phyloP scores from a whole-genome alignment of 1,284 basidiomycete species.

The Pseudomicrostroma phylloplanum region DNA sequence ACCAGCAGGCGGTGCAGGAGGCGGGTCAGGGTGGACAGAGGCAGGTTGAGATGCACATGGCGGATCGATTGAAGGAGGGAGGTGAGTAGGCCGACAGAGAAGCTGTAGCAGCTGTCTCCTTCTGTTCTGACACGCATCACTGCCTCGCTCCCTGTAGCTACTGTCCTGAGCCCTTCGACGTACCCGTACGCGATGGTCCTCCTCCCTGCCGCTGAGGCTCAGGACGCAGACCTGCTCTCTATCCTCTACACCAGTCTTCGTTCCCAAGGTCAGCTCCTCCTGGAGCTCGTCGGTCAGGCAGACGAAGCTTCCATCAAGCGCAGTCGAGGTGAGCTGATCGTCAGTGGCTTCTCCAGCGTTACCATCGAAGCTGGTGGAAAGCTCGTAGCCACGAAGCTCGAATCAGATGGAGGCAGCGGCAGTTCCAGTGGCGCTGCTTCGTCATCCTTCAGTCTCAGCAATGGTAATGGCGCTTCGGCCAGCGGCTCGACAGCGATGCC shows the following conservation, averaged over 20 bases:
- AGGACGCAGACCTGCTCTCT: slow-evolving; percentile 26
- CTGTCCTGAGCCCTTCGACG: slow-evolving; percentile 21
- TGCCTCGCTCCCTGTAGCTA: slow-evolving; percentile 13
- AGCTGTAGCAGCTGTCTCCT: neutral
- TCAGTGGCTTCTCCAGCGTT: slow-evolving; percentile 33
- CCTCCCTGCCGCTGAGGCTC: slow-evolving; percentile 24
- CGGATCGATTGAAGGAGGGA: slow-evolving; percentile 44
- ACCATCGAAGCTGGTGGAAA: neutral
- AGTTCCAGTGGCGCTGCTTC: neutral
- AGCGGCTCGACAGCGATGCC: slow-evolving; percentile 18
- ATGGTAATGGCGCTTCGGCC: slow-evolving; percentile 5
- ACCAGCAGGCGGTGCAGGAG: slow-evolving; percentile 39
- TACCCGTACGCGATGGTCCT: slow-evolving; percentile 32
- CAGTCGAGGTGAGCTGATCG: slow-evolving; percentile 29
- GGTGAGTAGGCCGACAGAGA: slow-evolving; percentile 12
- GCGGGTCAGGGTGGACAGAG: slow-evolving; percentile 11
- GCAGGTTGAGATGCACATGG: slow-evolving; percentile 47
- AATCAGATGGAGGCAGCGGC: neutral
- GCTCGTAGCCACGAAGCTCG: neutral
- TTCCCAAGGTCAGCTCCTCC: slow-evolving; percentile 24
- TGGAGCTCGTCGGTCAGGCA: slow-evolving; percentile 24
- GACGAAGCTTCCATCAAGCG: slow-evolving; percentile 19
- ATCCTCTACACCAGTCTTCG: slow-evolving; percentile 24
- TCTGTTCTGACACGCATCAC: neutral
- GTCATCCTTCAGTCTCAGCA: neutral